phyloP scores from a whole-genome alignment of 495 filamentous ascomycete genomes.

The Ascodesmis nigricans region DNA sequence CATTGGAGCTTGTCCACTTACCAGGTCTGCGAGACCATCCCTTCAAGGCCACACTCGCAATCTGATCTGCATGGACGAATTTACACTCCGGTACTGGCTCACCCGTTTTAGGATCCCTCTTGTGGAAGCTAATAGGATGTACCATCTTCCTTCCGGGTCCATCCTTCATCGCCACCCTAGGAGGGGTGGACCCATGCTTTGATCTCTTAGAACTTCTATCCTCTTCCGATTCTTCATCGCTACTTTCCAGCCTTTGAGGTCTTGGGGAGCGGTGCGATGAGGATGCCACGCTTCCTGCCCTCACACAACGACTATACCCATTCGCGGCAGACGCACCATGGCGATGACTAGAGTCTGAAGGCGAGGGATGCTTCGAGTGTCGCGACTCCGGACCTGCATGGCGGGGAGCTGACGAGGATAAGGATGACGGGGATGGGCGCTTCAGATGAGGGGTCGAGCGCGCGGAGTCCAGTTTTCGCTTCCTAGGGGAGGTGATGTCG shows the following conservation, averaged over 20 bases:
- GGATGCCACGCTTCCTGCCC: no score
- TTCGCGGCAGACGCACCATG: no score
- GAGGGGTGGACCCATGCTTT: conserved; percentile 11
- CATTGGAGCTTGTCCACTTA: conserved; percentile 8
- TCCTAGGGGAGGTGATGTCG: background rate
- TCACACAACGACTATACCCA: no score
- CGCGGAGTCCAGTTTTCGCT: background rate
- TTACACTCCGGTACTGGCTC: background rate
- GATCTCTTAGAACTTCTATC: conserved; percentile 14
- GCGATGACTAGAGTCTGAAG: no score
- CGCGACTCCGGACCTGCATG: conserved; percentile 1
- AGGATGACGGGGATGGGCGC: conserved; percentile 1
- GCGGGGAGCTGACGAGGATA: background rate
- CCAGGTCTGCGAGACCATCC: conserved; percentile 12
- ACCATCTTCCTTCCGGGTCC: conserved; percentile 8
- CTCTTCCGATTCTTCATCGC: conserved; percentile 8
- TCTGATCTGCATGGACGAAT: conserved; percentile 19
- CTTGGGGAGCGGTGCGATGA: no score
- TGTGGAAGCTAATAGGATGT: conserved; percentile 19
- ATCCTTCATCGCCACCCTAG: background rate
- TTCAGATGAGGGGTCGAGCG: conserved; percentile 4
- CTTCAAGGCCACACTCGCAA: conserved; percentile 14
- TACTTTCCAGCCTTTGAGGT: conserved; percentile 3
- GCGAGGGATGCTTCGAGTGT: no score
- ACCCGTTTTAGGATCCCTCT: conserved; percentile 6